Evolutionary conservation across 805 yeast species (phyloP).

Genomic region (Jamesozyma piceae): DNA sequence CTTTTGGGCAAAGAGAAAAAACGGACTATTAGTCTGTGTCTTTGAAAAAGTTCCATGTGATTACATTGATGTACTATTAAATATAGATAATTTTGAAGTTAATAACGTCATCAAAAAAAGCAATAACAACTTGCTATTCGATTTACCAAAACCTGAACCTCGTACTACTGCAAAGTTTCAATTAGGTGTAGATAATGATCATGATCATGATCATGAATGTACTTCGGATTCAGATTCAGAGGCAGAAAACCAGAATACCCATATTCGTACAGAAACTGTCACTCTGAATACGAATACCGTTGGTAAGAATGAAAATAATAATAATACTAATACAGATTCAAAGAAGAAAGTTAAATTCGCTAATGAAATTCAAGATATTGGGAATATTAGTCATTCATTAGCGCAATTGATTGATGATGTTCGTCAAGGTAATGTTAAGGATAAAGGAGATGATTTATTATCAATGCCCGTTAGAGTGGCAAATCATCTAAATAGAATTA

Average conservation of each 20-base stretch:
- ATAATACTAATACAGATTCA: background rate
- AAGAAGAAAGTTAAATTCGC: conserved; percentile 25
- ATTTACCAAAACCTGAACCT: background rate
- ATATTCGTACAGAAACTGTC: background rate
- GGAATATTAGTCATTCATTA: conserved; percentile 22
- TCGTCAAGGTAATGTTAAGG: conserved; percentile 15
- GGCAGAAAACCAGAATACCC: background rate
- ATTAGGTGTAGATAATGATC: conserved; percentile 2
- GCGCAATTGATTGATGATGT: conserved; percentile 24
- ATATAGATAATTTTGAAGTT: conserved; percentile 24
- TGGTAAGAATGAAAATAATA: background rate
- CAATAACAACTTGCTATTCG: background rate
- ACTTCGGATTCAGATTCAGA: conserved; percentile 1
- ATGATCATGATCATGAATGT: background rate
- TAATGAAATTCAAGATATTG: conserved; percentile 18
- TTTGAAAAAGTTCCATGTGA: conserved; percentile 76
- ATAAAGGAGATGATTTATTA: conserved; percentile 23
- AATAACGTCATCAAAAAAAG: conserved; percentile 21
- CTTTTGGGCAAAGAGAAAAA: conserved; percentile 77
- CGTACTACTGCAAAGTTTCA: conserved; percentile 2
- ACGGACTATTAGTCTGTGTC: conserved; percentile 65
- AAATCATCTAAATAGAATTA: conserved; percentile 40
- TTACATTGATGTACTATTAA: conserved; percentile 49
- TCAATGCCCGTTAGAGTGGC: conserved; percentile 33
- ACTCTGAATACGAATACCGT: background rate